These are phyloP conservation scores for Haematococcus sp. DNA, from an alignment of 139 green algal genomes.

Conservation along the genomic window DNA sequence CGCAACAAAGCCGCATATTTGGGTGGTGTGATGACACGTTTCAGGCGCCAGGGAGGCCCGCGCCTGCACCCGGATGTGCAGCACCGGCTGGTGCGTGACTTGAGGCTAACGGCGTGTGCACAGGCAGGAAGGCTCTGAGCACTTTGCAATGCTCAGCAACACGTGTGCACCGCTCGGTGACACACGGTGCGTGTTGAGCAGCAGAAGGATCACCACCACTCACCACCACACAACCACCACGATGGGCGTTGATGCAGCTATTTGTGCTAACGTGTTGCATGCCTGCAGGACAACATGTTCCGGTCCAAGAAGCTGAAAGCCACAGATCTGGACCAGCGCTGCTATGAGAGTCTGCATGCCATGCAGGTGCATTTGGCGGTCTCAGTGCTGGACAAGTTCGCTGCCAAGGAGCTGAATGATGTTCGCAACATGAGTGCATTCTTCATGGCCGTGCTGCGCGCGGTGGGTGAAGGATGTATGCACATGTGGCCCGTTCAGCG, in stretches of 20 bases:
- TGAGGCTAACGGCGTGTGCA: neutral
- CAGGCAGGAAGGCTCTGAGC: too few species aligned
- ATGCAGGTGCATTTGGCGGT: conserved; percentile 19
- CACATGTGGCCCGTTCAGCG: neutral
- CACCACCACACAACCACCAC: too few species aligned
- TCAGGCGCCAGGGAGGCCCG: conserved; percentile 2
- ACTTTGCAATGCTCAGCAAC: neutral
- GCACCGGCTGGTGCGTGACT: conserved; percentile 17
- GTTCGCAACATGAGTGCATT: conserved; percentile 38
- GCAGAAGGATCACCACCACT: too few species aligned
- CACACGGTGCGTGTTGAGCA: too few species aligned
- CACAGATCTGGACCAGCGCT: conserved; percentile 20
- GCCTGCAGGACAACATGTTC: conserved; percentile 21
- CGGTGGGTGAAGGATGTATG: neutral
- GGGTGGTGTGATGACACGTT: conserved; percentile 36
- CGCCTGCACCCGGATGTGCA: conserved; percentile 25
- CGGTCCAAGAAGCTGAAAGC: conserved; percentile 18
- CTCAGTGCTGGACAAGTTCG: conserved; percentile 30
- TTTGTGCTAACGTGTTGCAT: too few species aligned
- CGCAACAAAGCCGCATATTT: conserved; percentile 46
- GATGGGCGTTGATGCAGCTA: too few species aligned
- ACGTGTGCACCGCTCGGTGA: neutral
- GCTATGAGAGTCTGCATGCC: conserved; percentile 24
- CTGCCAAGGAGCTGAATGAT: conserved; percentile 38
- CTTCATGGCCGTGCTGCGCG: conserved; percentile 33